phyloP scores from a whole-genome alignment of 257 asterid species.

The Lavandula angustifolia region DNA sequence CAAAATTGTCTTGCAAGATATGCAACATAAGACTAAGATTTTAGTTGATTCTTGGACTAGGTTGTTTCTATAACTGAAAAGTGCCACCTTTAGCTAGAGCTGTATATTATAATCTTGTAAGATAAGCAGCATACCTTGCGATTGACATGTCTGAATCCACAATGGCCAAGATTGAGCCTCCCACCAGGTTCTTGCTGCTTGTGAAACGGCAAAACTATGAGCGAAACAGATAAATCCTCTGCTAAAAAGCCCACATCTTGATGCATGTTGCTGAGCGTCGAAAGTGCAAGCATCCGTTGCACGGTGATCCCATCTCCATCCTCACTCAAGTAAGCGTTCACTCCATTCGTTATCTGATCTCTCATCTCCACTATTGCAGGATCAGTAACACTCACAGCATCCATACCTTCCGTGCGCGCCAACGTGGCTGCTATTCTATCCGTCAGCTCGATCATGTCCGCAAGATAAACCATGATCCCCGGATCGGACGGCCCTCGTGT shows the following conservation, averaged over 20 bases:
- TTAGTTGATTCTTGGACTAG: background rate
- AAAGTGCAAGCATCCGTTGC: slow-evolving; percentile 70
- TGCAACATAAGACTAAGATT: too few species aligned
- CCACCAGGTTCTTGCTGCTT: slow-evolving; percentile 75
- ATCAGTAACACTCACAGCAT: slow-evolving; percentile 64
- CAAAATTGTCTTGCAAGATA: too few species aligned
- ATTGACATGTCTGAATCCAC: slow-evolving; percentile 79
- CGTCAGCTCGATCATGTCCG: slow-evolving; percentile 81
- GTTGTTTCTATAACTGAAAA: background rate
- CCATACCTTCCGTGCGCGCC: slow-evolving; percentile 47
- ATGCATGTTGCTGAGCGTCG: slow-evolving; percentile 70
- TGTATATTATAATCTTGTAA: background rate
- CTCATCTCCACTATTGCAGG: slow-evolving; percentile 63
- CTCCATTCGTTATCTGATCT: slow-evolving; percentile 46
- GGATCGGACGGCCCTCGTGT: slow-evolving; percentile 70
- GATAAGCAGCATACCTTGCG: slow-evolving; percentile 56
- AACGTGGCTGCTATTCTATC: slow-evolving; percentile 75
- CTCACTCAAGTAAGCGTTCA: slow-evolving; percentile 43
- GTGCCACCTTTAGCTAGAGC: too few species aligned
- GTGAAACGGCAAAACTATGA: slow-evolving; percentile 77
- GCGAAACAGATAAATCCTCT: slow-evolving; percentile 65
- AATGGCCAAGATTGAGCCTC: slow-evolving; percentile 57
- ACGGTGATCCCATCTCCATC: slow-evolving; percentile 58
- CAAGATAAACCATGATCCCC: slow-evolving; percentile 61
- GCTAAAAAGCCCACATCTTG: slow-evolving; percentile 83